Base-by-base conservation (phyloP, 306 rosid species). In the Dryas drummondii region DNA sequence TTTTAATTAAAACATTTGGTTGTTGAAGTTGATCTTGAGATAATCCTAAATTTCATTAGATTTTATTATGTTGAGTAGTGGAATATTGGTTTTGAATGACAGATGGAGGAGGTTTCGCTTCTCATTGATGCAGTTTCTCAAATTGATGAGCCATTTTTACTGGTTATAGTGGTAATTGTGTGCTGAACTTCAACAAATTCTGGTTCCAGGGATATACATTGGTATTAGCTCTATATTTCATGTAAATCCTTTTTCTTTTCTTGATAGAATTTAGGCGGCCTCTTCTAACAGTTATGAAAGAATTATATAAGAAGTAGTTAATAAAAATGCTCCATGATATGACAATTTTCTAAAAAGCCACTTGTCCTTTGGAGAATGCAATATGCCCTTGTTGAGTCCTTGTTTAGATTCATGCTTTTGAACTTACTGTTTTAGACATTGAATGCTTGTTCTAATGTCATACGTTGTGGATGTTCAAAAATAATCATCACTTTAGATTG, bases 151-250 rank as follows among this genome's bases (percentile, higher is more conserved):
- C 97, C 99, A 41, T 92, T 94, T 92, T 84, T 85, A 81, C 94
- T 94, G 99, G 97, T 88, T 87, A 90, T 94, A 88, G 97, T 89
- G 97, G 99, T 94, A 94, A 94, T 94, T 90, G 93, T 88, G 97
- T 78, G 97, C 97, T 90, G 97, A 91, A 90, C 96, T 94, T 87
- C 96, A 90, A 86, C 94, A 90, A 91, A 87, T 91, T 94, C 94
- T 91, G 94, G 97, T 94, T 94, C 97, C 99, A 87, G 91, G 83
- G 80, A 86, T 92, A 88, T 87, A 71, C 87, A 92, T 94, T 85
- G 99, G 97, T 94, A 94, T 91, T 91, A 90, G 96, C 97, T 93
- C 99, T 94, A 79, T 82, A 88, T 94, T 90, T 90, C 96, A 84
- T 83, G 89, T 77, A 71, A 89, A 78, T 79, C 62, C 75, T 77